These are phyloP conservation scores for Yamadazyma takamatsuzukensis DNA, from an alignment of 805 yeast genomes.

Conservation along the genomic window DNA sequence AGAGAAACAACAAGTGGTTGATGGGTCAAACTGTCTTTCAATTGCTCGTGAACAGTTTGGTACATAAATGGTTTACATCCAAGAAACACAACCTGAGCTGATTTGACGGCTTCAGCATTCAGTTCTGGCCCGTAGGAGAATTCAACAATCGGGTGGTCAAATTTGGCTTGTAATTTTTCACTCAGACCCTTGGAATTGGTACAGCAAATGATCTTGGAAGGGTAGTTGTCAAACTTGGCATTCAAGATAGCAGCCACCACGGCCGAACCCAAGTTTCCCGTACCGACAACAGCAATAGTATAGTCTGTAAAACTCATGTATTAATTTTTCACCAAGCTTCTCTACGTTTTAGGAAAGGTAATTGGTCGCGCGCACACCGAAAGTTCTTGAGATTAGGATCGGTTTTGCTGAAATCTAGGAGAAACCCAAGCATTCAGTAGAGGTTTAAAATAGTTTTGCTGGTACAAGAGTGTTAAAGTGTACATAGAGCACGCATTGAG, in stretches of 20 bases:
- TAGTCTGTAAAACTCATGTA: slow-evolving; percentile 30
- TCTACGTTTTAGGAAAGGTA: too few species aligned
- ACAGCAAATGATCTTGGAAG: slow-evolving; percentile 74
- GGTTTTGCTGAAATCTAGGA: too few species aligned
- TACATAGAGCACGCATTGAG: too few species aligned
- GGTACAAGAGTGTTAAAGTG: too few species aligned
- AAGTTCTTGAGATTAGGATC: too few species aligned
- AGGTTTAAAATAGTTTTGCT: too few species aligned
- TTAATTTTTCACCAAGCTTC: too few species aligned
- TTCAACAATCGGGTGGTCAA: slow-evolving; percentile 42
- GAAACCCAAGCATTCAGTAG: too few species aligned
- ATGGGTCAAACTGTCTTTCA: slow-evolving; percentile 44
- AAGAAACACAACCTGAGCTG: slow-evolving; percentile 68
- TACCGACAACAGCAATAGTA: slow-evolving; percentile 78
- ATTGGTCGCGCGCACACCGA: too few species aligned
- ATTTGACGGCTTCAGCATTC: slow-evolving; percentile 56
- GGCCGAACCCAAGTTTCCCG: slow-evolving; percentile 97
- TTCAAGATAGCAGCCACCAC: slow-evolving; percentile 75
- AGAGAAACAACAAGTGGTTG: slow-evolving; percentile 69
- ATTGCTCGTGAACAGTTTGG: slow-evolving; percentile 52
- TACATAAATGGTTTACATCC: slow-evolving; percentile 89
- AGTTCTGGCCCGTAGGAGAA: slow-evolving; percentile 38
- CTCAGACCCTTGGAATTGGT: slow-evolving; percentile 46
- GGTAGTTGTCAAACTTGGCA: slow-evolving; percentile 48
- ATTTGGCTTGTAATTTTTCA: slow-evolving; percentile 44